phyloP scores from a whole-genome alignment of 2,329 filamentous ascomycete species.

The Calonectria pseudoturangicola region DNA sequence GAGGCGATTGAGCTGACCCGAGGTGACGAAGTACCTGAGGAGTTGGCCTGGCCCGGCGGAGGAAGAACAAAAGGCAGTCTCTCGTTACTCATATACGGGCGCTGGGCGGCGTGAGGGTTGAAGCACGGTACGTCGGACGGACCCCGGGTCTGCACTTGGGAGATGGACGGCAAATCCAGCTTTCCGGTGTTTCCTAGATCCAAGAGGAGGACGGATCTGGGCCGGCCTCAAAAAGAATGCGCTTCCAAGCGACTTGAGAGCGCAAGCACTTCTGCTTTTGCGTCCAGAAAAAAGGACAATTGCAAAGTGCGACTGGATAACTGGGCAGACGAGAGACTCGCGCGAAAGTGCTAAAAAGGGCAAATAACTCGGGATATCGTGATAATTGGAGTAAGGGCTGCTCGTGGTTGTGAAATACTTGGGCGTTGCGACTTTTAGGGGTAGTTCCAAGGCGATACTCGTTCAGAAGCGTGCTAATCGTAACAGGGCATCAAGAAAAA shows the following conservation, averaged over 20 bases:
- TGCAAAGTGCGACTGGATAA: constrained; percentile 11
- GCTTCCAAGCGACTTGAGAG: constrained; percentile 33
- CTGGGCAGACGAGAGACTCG: constrained; percentile 17
- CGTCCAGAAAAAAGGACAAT: constrained; percentile 12
- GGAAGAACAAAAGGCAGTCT: constrained; percentile 83
- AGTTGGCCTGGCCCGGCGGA: constrained; percentile 80
- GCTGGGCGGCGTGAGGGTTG: constrained; percentile 76
- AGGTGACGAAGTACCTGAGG: constrained; percentile 83
- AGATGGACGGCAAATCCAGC: constrained; percentile 94
- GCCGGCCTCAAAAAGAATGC: constrained; percentile 32
- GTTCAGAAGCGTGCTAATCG: constrained; percentile 54
- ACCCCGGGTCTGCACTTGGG: constrained; percentile 88
- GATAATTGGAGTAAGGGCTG: constrained; percentile 24
- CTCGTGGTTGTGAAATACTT: constrained; percentile 25
- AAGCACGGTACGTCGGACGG: constrained; percentile 82
- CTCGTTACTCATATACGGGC: constrained; percentile 79
- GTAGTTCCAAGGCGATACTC: constrained; percentile 39
- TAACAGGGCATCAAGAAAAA: constrained; percentile 56
- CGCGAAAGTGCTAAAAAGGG: constrained; percentile 15
- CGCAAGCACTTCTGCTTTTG: constrained; percentile 21
- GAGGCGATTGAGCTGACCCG: constrained; percentile 84
- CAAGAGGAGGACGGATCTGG: constrained; percentile 34
- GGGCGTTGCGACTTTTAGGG: constrained; percentile 14
- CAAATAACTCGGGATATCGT: constrained; percentile 30
- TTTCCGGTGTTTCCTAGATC: constrained; percentile 80